Percentiles rank a stretch among this genome's conserved stretches.
Conservation (phyloP, 805 yeast species). For the Komagataella pastoris region DNA sequence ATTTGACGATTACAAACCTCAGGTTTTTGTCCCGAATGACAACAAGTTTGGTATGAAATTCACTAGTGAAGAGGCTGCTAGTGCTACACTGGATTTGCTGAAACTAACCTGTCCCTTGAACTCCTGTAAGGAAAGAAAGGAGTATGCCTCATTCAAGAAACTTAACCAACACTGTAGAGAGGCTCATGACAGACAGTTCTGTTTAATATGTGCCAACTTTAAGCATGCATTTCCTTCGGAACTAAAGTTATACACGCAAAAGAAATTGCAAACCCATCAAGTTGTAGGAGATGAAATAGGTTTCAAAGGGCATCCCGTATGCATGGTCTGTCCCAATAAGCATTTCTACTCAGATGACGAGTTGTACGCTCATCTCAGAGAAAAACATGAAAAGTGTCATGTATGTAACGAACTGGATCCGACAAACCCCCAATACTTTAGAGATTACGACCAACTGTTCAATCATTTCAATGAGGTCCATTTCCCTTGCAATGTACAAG, state of each 20-base stretch:
- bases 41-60: constrained; percentile 44
- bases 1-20: constrained; percentile 22
- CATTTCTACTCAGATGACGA: constrained; percentile 87
- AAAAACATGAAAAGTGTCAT: constrained; percentile 78
- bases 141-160: constrained; percentile 34
- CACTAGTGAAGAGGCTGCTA: constrained; percentile 34
- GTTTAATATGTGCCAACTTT: constrained; percentile 66
- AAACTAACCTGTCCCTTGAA: constrained; percentile 40
- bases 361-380: constrained; percentile 66
- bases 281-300: constrained; percentile 64
- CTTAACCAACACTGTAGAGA: constrained; percentile 51
- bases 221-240: constrained; percentile 72
- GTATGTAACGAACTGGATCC: constrained; percentile 68
- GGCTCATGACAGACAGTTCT: constrained; percentile 51
- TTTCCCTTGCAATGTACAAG: constrained; percentile 60
- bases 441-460: constrained; percentile 61
- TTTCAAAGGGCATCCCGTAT: constrained; percentile 79
- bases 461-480: constrained; percentile 66
- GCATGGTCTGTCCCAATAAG: constrained; percentile 63
- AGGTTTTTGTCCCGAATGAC: constrained; percentile 20
- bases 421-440: constrained; percentile 58
- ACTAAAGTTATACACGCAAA: constrained; percentile 42
- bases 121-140: constrained; percentile 14
- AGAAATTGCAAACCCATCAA: constrained; percentile 59
- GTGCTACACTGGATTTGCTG: constrained; percentile 36